Base-by-base conservation (phyloP, 2,329 filamentous ascomycete genomes). In the Pyrenochaeta sp. region DNA sequence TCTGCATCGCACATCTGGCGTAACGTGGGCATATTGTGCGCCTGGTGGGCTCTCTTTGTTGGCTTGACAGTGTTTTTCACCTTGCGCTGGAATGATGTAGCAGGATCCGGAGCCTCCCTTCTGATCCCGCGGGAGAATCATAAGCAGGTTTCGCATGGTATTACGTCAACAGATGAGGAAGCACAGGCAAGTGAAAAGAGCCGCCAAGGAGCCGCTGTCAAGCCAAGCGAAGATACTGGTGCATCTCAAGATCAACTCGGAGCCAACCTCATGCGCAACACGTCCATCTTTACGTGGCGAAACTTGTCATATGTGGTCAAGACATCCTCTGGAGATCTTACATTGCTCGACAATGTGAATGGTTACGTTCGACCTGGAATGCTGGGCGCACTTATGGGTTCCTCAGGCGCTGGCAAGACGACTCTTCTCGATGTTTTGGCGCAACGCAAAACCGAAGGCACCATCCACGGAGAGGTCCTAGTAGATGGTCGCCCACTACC, bases 221-320 rank as follows among this genome's bases (percentile, higher is more conserved):
- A 5, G 20, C 21, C 42, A 35, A 32, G 33, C 31, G 45, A 39
- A 29, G 30, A 47, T 4, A 37, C 49, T 11, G 17, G 37, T 4
- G 31, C 31, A 11, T 50, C 50, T 21, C 23, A 45, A 9, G 43
- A 40, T 0, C 43, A 45, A 7, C 29, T 41, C 17, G 72, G 78
- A 45, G 70, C 71, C 5, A 71, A 80, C 33, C 77, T 90, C 1
- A 73, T 87, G 15, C 82, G 82, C 18, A 90, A 90, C 69, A 88
- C 83, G 0, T 87, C 85, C 0, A 79, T 89, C 0, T 90, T 96
- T 48, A 92, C 90, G 1, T 86, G 83, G 83, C 71, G 76, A 32
- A 75, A 84, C 56, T 78, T 86, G 4, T 75, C 73, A 14, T 84
- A 84, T 51, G 79, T 86, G 74, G 95, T 85, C 58, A 80, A 77